Conservation (phyloP, 306 rosid species). For the Carpinus viminea region DNA sequence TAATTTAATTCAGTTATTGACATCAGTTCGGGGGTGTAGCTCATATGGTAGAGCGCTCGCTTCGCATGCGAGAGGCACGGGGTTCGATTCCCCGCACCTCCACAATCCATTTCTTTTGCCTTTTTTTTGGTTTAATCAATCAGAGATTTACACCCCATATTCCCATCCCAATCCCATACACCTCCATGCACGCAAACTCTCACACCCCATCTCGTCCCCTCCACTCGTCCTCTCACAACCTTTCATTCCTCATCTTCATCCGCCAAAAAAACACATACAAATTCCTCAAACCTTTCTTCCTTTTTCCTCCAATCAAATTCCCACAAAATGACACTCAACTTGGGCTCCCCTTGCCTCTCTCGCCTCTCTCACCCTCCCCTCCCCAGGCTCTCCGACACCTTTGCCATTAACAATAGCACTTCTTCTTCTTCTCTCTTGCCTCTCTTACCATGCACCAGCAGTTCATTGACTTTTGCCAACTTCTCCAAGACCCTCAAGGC, state of each 20-base stretch:
- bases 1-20: too few relatives aligned
- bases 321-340: slow-evolving; percentile 54
- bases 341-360: slow-evolving; percentile 50
- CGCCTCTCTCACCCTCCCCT: slow-evolving; percentile 40
- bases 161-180: background rate
- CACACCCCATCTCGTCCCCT: background rate
- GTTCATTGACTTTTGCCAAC: slow-evolving; percentile 30
- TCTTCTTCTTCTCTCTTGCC: slow-evolving; percentile 12
- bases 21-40: slow-evolving; percentile 55
- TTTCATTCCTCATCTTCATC: slow-evolving; percentile 55
- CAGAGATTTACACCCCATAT: background rate
- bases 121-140: too few relatives aligned
- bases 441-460: slow-evolving; percentile 20
- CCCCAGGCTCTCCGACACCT: slow-evolving; percentile 27
- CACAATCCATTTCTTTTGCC: slow-evolving; percentile 12
- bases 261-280: background rate
- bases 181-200: background rate
- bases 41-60: slow-evolving; percentile 65
- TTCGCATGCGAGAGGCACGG: slow-evolving; percentile 98
- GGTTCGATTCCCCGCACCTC: slow-evolving; percentile 99
- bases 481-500: slow-evolving; percentile 26
- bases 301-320: background rate
- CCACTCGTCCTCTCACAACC: slow-evolving; percentile 33
- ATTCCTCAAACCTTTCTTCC: background rate
- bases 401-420: slow-evolving; percentile 4